Percentiles rank a stretch among this genome's conserved stretches.
Evolutionary conservation across 1,139 yeast species (phyloP).

Genomic region (Ogataea hybrid): DNA sequence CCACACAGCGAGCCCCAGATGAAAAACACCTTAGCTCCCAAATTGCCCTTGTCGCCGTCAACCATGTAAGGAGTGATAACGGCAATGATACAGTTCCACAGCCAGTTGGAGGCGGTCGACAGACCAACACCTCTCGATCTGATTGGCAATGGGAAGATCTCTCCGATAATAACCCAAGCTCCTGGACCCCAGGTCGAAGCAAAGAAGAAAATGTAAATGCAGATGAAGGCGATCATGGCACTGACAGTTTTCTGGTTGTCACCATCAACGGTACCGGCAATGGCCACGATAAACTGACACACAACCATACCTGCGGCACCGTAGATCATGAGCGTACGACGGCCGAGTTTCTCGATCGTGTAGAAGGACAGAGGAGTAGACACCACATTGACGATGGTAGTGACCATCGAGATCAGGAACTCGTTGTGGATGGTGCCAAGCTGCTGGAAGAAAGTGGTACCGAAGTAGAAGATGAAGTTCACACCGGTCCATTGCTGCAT

Average conservation of each 20-base stretch:
- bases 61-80: slow-evolving; percentile 42
- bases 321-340: slow-evolving; percentile 47
- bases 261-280: slow-evolving; percentile 48
- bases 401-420: slow-evolving; percentile 48
- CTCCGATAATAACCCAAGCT: slow-evolving; percentile 57
- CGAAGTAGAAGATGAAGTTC: slow-evolving; percentile 68
- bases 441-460: slow-evolving; percentile 60
- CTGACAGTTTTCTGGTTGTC: slow-evolving; percentile 29
- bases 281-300: slow-evolving; percentile 60
- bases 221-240: slow-evolving; percentile 47
- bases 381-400: slow-evolving; percentile 64
- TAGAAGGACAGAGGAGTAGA: slow-evolving; percentile 35
- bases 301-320: slow-evolving; percentile 61
- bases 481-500: slow-evolving; percentile 75
- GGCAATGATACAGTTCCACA: slow-evolving; percentile 37
- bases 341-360: slow-evolving; percentile 47
- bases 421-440: slow-evolving; percentile 50
- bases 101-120: slow-evolving; percentile 39
- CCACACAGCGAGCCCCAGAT: slow-evolving; percentile 58
- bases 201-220: slow-evolving; percentile 55
- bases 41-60: slow-evolving; percentile 57
- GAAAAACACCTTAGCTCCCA: slow-evolving; percentile 69
- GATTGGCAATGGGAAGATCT: slow-evolving; percentile 57
- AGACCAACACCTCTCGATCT: slow-evolving; percentile 45
- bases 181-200: slow-evolving; percentile 49